Base-by-base conservation (phyloP, 1,139 yeast genomes). In the Lodderomyces jiufengensis region DNA sequence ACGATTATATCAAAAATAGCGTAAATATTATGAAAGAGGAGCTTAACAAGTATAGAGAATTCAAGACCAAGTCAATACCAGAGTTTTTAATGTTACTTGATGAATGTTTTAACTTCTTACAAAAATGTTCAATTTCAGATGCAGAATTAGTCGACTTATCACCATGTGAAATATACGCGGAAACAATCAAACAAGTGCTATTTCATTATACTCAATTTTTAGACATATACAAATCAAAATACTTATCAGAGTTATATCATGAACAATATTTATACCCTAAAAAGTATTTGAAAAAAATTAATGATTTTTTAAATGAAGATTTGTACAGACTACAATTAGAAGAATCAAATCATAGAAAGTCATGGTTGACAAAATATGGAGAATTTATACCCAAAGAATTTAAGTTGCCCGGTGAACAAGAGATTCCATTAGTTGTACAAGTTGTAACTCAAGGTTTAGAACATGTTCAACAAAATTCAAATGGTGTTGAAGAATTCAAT, bases 371-470 rank as follows among this genome's bases (percentile, higher is more conserved):
- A 3, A 59, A 61, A 32, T 67, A 63, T 41, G 75, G 74, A 4
- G 65, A 59, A 32, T 69, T 62, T 40, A 66, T 69, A 8, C 76
- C 76, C 3, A 58, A 56, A 33, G 70, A 65, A 39, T 65, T 69
- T 41, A 51, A 47, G 29, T 50, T 70, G 5, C 74, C 74, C 0
- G 74, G 73, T 1, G 72, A 64, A 28, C 41, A 42, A 22, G 55
- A 54, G 30, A 65, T 62, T 42, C 75, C 75, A 1, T 45, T 55
- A 2, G 61, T 69, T 16, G 63, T 63, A 31, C 73, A 69, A 48
- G 66, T 69, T 3, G 50, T 67, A 18, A 69, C 75, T 10, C 72
- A 69, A 34, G 74, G 74, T 0, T 47, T 69, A 31, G 70, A 64
- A 20, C 60, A 60, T 25, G 43, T 61, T 6, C 35, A 32, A 27